Percentiles rank a stretch among this genome's conserved stretches.
Conservation (phyloP, 805 yeast species). For the Candida argentea region DNA sequence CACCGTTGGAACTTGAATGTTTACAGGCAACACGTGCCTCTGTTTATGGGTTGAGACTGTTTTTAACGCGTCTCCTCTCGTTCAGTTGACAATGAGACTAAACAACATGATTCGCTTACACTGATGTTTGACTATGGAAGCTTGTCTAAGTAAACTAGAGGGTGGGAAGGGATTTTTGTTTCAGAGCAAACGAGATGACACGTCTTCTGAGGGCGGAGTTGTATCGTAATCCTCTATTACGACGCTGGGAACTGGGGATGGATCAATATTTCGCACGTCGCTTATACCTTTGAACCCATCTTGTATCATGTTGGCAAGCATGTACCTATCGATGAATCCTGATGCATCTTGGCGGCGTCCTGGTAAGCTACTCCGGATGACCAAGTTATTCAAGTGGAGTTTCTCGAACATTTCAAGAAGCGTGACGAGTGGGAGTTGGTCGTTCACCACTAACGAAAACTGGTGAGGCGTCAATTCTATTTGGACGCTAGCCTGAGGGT, state of each 20-base stretch:
- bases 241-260: too few species aligned
- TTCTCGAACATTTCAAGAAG: slow-evolving; percentile 30
- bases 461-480: slow-evolving; percentile 12
- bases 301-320: slow-evolving; percentile 20
- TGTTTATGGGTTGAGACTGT: too few species aligned
- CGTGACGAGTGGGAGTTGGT: slow-evolving; percentile 19
- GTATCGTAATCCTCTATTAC: not conserved
- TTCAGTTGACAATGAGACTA: too few species aligned
- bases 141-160: slow-evolving; percentile 16
- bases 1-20: too few species aligned
- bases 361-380: slow-evolving; percentile 13
- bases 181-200: not conserved
- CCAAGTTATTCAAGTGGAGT: slow-evolving; percentile 25
- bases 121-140: slow-evolving; percentile 11
- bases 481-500: slow-evolving; percentile 3
- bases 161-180: slow-evolving; percentile 7
- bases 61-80: too few species aligned
- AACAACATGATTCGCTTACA: too few species aligned
- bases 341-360: slow-evolving; percentile 10
- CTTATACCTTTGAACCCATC: slow-evolving; percentile 14
- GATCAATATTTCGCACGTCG: slow-evolving; percentile 4
- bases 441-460: slow-evolving; percentile 18
- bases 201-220: not conserved
- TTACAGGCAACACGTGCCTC: too few species aligned
- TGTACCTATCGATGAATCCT: slow-evolving; percentile 32